Evolutionary conservation across 805 yeast genomes (phyloP).

Genomic region (Teunomyces gatunensis): DNA sequence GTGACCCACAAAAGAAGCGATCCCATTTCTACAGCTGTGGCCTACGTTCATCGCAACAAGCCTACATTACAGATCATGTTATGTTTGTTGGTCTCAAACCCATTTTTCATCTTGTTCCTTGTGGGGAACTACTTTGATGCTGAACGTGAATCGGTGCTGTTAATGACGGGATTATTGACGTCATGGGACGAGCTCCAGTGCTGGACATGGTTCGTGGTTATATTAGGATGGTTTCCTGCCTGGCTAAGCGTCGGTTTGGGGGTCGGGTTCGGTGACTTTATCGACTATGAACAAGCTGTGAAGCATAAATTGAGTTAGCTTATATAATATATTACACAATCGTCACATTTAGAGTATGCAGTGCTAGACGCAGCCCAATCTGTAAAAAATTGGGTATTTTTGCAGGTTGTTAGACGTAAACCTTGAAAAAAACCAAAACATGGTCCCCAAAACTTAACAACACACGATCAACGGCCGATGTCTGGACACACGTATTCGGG

Average conservation of each 20-base stretch:
- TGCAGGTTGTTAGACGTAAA: constrained; percentile 3
- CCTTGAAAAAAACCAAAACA: constrained; percentile 3
- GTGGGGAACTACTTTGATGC: constrained; percentile 26
- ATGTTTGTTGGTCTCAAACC: constrained; percentile 48
- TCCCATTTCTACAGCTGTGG: constrained; percentile 4
- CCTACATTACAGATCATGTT: constrained; percentile 23
- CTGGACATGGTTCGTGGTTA: constrained; percentile 81
- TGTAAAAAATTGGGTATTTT: neutral
- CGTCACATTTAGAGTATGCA: neutral
- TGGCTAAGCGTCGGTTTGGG: constrained; percentile 53
- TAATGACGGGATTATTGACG: constrained; percentile 52
- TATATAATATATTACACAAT: neutral
- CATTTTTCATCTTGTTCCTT: constrained; percentile 36
- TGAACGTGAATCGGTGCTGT: constrained; percentile 33
- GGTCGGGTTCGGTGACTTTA: constrained; percentile 29
- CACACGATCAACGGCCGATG: constrained; percentile 6
- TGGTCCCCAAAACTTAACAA: neutral
- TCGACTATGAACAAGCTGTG: constrained; percentile 6
- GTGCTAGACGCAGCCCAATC: neutral
- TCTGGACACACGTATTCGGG: constrained; percentile 13
- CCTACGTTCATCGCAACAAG: constrained; percentile 8
- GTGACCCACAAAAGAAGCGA: neutral
- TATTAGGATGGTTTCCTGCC: constrained; percentile 77
- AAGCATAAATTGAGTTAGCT: constrained; percentile 2
- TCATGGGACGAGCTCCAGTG: constrained; percentile 70